These are phyloP conservation scores for Talaromyces borbonicus DNA, from an alignment of 495 filamentous ascomycete genomes.

Conservation along the genomic window DNA sequence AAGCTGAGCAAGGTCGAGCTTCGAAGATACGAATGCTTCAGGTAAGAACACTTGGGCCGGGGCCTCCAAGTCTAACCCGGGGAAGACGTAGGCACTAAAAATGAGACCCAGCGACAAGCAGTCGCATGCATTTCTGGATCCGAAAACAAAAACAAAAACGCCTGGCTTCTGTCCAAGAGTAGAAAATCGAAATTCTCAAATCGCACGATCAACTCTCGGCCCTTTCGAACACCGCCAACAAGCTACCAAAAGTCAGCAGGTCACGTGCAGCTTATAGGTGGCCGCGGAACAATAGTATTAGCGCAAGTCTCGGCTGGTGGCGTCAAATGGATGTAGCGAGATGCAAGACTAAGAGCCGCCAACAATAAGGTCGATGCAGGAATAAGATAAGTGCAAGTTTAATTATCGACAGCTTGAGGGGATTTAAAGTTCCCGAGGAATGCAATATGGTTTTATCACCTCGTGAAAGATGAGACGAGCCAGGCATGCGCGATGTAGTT, in stretches of 20 bases:
- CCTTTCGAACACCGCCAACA: neutral
- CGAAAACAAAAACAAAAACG: neutral
- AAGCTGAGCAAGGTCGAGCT: no score
- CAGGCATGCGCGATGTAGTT: neutral
- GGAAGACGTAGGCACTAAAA: neutral
- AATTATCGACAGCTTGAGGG: neutral
- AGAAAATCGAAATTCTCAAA: neutral
- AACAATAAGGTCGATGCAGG: neutral
- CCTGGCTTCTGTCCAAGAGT: neutral
- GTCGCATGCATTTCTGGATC: conserved; percentile 1
- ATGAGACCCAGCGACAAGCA: conserved; percentile 1
- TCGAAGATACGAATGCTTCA: neutral
- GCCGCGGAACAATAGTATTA: conserved; percentile 1
- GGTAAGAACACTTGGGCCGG: neutral
- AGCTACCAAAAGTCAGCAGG: conserved; percentile 7
- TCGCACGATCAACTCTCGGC: neutral
- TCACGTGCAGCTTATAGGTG: conserved; percentile 2
- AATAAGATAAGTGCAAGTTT: neutral
- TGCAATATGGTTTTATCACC: neutral
- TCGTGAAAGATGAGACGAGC: neutral
- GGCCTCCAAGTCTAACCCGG: conserved; percentile 4
- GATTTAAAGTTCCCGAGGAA: neutral
- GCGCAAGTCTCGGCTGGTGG: neutral
- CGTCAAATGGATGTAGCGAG: neutral
- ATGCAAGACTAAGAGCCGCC: neutral